Evolutionary conservation across 2,329 filamentous ascomycete genomes (phyloP).

Genomic region (Xylariaceae sp.): DNA sequence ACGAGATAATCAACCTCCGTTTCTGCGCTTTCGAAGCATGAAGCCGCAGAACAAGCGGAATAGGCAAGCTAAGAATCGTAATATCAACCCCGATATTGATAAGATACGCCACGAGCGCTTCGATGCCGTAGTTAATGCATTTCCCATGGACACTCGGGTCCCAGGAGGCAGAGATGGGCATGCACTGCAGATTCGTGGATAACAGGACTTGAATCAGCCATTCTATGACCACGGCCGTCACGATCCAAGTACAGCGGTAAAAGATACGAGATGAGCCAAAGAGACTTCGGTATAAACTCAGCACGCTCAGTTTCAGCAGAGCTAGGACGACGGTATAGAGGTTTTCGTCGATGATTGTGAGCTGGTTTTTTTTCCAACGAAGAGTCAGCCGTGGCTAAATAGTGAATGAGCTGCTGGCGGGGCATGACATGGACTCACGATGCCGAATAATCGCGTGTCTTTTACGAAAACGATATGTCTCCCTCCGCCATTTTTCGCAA

Average conservation of each 20-base stretch:
- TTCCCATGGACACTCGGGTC: constrained; percentile 3
- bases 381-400: background rate
- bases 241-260: background rate
- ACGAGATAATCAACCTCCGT: constrained; percentile 8
- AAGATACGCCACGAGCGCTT: constrained; percentile 9
- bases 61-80: constrained; percentile 11
- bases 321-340: background rate
- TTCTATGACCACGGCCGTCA: background rate
- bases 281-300: background rate
- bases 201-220: background rate
- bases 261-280: background rate
- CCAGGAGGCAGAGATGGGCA: constrained; percentile 15
- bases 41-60: constrained; percentile 14
- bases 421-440: background rate
- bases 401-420: too few relatives aligned
- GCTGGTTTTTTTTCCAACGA: background rate
- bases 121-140: constrained; percentile 14
- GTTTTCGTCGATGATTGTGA: background rate
- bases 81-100: constrained; percentile 15
- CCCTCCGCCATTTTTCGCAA: background rate
- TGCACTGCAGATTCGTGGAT: constrained; percentile 17
- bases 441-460: background rate
- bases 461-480: constrained; percentile 4
- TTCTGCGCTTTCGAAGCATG: constrained; percentile 7
- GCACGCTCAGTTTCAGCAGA: constrained; percentile 5